A percentile compares a stretch with the other conserved stretches of the same genome.
Evolutionary conservation across 495 filamentous ascomycete genomes (phyloP).

Genomic region (Umbilicaria muhlenbergii): DNA sequence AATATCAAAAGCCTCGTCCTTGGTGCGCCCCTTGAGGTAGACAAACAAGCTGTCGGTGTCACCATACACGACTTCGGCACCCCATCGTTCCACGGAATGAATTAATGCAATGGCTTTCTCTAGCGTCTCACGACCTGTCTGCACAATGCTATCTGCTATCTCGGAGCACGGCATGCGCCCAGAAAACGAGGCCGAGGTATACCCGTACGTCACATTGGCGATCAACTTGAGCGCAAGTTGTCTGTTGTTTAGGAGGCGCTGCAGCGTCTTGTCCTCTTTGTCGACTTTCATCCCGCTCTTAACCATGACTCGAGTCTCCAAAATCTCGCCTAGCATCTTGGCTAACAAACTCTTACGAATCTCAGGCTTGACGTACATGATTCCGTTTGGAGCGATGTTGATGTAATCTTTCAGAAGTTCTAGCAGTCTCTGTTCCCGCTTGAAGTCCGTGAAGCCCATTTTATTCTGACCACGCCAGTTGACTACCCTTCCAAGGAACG

Average conservation of each 20-base stretch:
- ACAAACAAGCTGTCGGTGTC: constrained; percentile 97
- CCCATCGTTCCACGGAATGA: constrained; percentile 74
- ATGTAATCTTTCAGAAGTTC: constrained; percentile 71
- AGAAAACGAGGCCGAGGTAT: constrained; percentile 89
- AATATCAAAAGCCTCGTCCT: constrained; percentile 79
- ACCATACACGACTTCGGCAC: constrained; percentile 92
- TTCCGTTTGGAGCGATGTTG: constrained; percentile 90
- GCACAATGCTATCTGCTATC: constrained; percentile 96
- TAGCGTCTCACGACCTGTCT: constrained; percentile 83
- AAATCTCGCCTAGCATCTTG: constrained; percentile 91
- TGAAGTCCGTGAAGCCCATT: constrained; percentile 82
- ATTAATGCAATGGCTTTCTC: constrained; percentile 90
- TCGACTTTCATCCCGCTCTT: constrained; percentile 94
- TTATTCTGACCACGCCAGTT: constrained; percentile 85
- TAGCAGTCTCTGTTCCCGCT: constrained; percentile 55
- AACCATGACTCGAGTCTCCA: constrained; percentile 96
- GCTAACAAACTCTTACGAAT: constrained; percentile 83
- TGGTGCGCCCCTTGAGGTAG: constrained; percentile 71
- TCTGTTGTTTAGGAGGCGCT: constrained; percentile 81
- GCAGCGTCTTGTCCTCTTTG: constrained; percentile 75
- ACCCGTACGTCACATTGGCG: constrained; percentile 96
- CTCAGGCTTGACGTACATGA: constrained; percentile 80
- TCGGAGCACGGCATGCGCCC: constrained; percentile 96
- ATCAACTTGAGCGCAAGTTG: constrained; percentile 94
- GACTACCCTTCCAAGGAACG: constrained; percentile 72